phyloP scores from a whole-genome alignment of 1,284 basidiomycete genomes.

The Pascua guehoae region DNA sequence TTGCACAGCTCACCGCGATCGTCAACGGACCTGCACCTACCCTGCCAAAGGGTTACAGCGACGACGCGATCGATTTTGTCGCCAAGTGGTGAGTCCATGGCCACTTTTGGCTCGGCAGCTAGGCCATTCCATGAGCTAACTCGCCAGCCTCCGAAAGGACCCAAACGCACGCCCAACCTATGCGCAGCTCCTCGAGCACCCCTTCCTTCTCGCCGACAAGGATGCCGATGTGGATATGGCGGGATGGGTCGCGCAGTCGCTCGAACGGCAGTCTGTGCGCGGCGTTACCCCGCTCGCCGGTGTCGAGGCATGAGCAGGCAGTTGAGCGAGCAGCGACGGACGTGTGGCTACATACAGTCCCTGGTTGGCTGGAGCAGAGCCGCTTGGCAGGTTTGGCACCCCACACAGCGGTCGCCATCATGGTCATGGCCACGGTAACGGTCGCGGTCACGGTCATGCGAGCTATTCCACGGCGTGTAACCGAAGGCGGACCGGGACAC shows the following conservation, averaged over 20 bases:
- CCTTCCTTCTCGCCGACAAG: constrained; percentile 61
- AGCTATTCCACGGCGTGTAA: too few relatives aligned
- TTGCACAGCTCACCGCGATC: constrained; percentile 92
- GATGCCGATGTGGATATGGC: constrained; percentile 71
- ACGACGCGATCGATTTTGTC: constrained; percentile 53
- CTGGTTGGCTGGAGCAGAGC: neutral
- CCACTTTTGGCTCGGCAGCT: too few relatives aligned
- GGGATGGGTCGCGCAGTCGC: constrained; percentile 68
- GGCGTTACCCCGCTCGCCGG: constrained; percentile 29
- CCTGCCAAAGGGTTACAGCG: constrained; percentile 59
- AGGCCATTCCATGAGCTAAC: constrained; percentile 1
- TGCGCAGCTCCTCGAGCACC: constrained; percentile 73
- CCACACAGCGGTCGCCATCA: too few relatives aligned
- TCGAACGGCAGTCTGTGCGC: constrained; percentile 52
- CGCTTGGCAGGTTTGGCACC: neutral
- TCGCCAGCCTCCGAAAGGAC: constrained; percentile 68
- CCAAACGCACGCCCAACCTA: constrained; percentile 78
- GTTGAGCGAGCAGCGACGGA: too few relatives aligned
- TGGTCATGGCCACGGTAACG: too few relatives aligned
- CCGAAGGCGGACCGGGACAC: too few relatives aligned
- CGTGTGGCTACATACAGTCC: too few relatives aligned
- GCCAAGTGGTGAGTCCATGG: constrained; percentile 49
- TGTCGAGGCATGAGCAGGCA: constrained; percentile 19
- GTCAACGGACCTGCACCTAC: constrained; percentile 89
- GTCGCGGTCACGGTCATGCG: too few relatives aligned